phyloP scores from a whole-genome alignment of 768 basidiomycete species.

The Phanerochaete sordida region DNA sequence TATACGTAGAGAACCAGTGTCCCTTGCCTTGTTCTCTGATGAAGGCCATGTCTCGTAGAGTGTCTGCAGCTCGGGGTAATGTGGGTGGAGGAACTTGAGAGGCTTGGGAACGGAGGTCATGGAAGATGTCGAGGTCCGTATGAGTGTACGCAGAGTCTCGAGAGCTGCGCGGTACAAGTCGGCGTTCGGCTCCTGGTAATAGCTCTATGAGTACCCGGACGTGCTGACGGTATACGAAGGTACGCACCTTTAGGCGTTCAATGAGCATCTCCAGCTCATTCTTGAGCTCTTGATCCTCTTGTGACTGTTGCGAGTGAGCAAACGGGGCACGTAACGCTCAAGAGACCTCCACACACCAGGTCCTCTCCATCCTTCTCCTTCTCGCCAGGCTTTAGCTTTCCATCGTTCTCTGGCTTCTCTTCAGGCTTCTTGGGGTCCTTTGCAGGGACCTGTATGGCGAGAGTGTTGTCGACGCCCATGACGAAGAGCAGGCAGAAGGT shows the following conservation, averaged over 20 bases:
- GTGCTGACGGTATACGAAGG: neutral
- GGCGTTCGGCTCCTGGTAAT: constrained; percentile 77
- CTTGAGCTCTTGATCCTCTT: constrained; percentile 92
- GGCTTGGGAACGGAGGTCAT: constrained; percentile 99
- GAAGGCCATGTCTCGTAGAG: constrained; percentile 79
- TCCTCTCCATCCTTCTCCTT: constrained; percentile 59
- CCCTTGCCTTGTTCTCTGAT: constrained; percentile 71
- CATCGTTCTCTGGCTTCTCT: constrained; percentile 41
- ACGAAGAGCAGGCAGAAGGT: neutral
- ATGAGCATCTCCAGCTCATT: constrained; percentile 96
- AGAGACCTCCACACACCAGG: constrained; percentile 44
- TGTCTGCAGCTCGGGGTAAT: constrained; percentile 82
- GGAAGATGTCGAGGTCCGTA: constrained; percentile 93
- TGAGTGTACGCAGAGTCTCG: constrained; percentile 89
- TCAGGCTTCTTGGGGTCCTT: constrained; percentile 75
- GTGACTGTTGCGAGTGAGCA: constrained; percentile 53
- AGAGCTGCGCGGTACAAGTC: constrained; percentile 85
- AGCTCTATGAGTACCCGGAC: constrained; percentile 9
- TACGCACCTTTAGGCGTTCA: constrained; percentile 81
- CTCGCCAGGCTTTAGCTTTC: constrained; percentile 31
- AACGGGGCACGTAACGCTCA: neutral
- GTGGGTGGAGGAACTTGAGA: constrained; percentile 93
- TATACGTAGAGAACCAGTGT: neutral
- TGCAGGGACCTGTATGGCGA: constrained; percentile 62
- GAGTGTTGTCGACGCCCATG: constrained; percentile 54